Evolutionary conservation across 192 early-diverging fungal species (phyloP).

Genomic region (Umbelopsis ramanniana): DNA sequence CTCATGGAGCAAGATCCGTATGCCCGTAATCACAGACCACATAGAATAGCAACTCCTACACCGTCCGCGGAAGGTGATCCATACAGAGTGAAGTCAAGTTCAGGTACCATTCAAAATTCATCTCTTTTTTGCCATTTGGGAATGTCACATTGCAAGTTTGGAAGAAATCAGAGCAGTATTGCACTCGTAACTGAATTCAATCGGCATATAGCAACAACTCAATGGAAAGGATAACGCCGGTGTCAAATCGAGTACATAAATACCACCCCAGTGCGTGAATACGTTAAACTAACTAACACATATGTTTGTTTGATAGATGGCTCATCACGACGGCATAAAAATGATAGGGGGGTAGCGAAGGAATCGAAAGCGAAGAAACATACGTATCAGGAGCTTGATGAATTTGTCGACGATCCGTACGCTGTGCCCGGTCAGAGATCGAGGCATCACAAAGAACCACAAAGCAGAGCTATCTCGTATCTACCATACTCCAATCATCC

Average conservation of each 20-base stretch:
- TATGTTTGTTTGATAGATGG: neutral
- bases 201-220: neutral
- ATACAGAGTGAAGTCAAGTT: slow-evolving; percentile 1
- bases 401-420: slow-evolving; percentile 12
- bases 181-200: no score
- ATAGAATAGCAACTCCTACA: neutral
- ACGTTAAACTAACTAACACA: neutral
- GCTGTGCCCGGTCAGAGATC: neutral
- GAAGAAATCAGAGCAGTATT: no score
- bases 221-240: neutral
- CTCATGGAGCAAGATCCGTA: neutral
- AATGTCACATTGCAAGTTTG: neutral
- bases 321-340: neutral
- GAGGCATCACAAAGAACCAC: slow-evolving; percentile 1
- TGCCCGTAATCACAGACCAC: neutral
- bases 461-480: slow-evolving; percentile 25
- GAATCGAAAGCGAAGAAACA: slow-evolving; percentile 6
- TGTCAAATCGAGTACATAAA: neutral
- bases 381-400: slow-evolving; percentile 2
- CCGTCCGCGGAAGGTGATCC: neutral
- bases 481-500: slow-evolving; percentile 39
- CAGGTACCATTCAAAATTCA: slow-evolving; percentile 15
- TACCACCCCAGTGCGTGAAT: neutral
- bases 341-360: neutral
- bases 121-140: neutral